phyloP scores from a whole-genome alignment of 108 stramenopile species.

The Schizochytrium sp. region DNA sequence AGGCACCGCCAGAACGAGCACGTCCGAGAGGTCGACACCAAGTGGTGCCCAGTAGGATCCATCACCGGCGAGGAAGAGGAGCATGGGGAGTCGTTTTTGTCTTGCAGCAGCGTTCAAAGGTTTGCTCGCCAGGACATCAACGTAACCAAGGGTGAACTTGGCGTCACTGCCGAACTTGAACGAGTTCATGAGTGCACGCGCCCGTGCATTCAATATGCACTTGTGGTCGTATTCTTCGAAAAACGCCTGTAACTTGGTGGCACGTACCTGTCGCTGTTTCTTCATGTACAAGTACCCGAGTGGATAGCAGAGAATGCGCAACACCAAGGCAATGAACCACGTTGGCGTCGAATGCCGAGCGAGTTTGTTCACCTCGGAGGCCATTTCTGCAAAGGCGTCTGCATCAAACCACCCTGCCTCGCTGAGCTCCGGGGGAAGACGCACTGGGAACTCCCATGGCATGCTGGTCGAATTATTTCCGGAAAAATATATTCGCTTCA shows the following conservation, averaged over 20 bases:
- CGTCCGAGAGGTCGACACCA: not conserved
- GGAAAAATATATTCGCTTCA: not conserved
- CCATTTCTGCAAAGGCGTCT: not conserved
- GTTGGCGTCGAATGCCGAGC: not conserved
- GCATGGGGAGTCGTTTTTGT: not conserved
- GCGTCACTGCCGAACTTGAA: not conserved
- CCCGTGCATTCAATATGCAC: not conserved
- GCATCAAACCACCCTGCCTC: not conserved
- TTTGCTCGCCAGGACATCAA: not conserved
- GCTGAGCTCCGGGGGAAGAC: not conserved
- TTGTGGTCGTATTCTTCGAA: not conserved
- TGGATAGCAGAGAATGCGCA: not conserved
- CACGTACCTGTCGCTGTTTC: not conserved
- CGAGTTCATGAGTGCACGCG: constrained; percentile 8
- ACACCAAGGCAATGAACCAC: not conserved
- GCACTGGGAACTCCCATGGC: not conserved
- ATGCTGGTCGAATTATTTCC: not conserved
- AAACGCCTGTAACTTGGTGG: not conserved
- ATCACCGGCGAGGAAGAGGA: not conserved
- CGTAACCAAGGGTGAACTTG: not conserved
- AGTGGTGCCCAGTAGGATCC: not conserved
- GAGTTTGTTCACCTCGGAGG: not conserved
- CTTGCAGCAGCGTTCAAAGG: not conserved
- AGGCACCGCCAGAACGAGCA: not conserved
- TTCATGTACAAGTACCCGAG: constrained; percentile 13